A percentile compares a stretch with the other conserved stretches of the same genome.
These are phyloP conservation scores for Fusarium xyrophilum DNA, from an alignment of 2,329 filamentous ascomycete species.

Conservation along the genomic window DNA sequence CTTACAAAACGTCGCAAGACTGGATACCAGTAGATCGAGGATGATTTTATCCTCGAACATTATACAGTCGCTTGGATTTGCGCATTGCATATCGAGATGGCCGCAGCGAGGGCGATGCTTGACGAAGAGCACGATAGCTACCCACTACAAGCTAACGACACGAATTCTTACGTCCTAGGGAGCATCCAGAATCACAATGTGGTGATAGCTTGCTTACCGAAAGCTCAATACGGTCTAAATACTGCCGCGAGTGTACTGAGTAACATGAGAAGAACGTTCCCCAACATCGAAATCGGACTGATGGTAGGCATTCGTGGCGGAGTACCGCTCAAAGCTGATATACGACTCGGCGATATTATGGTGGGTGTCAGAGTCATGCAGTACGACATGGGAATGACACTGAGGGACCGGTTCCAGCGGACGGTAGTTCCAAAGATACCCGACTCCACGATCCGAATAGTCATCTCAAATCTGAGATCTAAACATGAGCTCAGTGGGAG, in stretches of 20 bases:
- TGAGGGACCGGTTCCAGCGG: fast-evolving
- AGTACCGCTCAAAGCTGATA: conserved; percentile 17
- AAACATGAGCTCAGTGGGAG: fast-evolving
- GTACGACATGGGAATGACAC: conserved; percentile 35
- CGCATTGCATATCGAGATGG: conserved; percentile 37
- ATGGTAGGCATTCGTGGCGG: conserved; percentile 42
- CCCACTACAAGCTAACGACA: conserved; percentile 15
- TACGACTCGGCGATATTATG: conserved; percentile 39
- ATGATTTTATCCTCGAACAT: fast-evolving
- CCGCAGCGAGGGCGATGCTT: conserved; percentile 39
- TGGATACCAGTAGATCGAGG: fast-evolving
- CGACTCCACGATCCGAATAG: fast-evolving
- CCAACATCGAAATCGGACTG: neutral
- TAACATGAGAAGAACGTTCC: conserved; percentile 52
- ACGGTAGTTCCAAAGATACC: neutral
- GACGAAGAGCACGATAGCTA: conserved; percentile 32
- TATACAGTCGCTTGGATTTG: conserved; percentile 46
- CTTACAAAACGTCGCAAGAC: neutral
- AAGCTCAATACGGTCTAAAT: conserved; percentile 22
- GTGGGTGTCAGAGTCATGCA: conserved; percentile 40
- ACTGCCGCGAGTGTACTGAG: conserved; percentile 37
- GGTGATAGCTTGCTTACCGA: conserved; percentile 38
- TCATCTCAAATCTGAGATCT: neutral
- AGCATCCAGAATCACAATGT: conserved; percentile 34
- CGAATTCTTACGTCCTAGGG: conserved; percentile 27